Evolutionary conservation across 2,329 filamentous ascomycete species (phyloP).

Genomic region (Diaporthe sp.): DNA sequence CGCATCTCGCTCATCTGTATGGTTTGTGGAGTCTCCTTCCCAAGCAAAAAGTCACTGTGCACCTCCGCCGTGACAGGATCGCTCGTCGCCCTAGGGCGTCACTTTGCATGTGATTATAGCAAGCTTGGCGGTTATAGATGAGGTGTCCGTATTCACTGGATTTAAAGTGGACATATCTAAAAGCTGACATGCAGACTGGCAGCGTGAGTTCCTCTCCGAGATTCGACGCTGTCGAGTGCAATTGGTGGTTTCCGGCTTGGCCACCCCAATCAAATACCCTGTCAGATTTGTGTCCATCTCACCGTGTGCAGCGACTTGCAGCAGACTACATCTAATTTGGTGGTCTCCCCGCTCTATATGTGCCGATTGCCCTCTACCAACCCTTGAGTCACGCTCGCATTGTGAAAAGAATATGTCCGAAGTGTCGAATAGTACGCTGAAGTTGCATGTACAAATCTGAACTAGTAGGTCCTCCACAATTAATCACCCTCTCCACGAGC

Average conservation of each 20-base stretch:
- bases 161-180: slow-evolving; percentile 5
- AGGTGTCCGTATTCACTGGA: too few species aligned
- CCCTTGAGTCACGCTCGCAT: background rate
- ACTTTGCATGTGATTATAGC: too few species aligned
- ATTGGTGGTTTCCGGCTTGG: background rate
- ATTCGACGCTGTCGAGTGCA: background rate
- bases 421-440: background rate
- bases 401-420: background rate
- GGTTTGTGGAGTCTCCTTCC: background rate
- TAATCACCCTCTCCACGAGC: too few species aligned
- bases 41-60: background rate
- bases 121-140: background rate
- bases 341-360: background rate
- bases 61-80: background rate
- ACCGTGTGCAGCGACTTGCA: background rate
- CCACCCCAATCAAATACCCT: background rate
- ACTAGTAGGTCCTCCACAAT: background rate
- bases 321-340: background rate
- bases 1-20: background rate
- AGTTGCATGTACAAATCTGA: background rate
- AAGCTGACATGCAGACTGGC: slow-evolving; percentile 4
- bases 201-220: background rate
- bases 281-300: background rate
- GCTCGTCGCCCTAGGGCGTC: background rate
- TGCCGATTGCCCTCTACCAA: background rate